A percentile compares a stretch with the other conserved stretches of the same genome.
phyloP scores from a whole-genome alignment of 257 asterid genomes.

The Coffea canephora region DNA sequence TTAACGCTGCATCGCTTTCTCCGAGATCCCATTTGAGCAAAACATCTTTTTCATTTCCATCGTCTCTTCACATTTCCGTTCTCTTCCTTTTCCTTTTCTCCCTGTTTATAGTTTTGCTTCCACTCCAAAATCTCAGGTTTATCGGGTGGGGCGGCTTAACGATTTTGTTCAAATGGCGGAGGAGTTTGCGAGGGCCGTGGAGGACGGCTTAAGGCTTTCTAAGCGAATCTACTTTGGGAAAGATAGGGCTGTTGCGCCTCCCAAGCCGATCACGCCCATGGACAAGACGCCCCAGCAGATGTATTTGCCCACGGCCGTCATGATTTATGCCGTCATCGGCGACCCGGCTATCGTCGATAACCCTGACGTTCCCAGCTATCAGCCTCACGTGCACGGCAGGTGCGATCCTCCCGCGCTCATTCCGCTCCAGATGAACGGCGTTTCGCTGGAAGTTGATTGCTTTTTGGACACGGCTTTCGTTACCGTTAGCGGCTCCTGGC shows the following conservation, averaged over 20 bases:
- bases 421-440: constrained; percentile 84
- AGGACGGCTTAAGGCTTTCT: constrained; percentile 81
- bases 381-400: constrained; percentile 96
- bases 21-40: constrained; percentile 1
- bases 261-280: constrained; percentile 63
- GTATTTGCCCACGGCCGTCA: constrained; percentile 62
- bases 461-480: constrained; percentile 72
- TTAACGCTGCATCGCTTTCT: constrained; percentile 24
- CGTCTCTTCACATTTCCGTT: not conserved
- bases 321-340: constrained; percentile 77
- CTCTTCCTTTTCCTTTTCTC: not conserved
- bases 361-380: constrained; percentile 95
- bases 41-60: not conserved
- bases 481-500: constrained; percentile 72
- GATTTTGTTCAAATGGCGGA: constrained; percentile 48
- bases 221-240: constrained; percentile 80
- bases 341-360: constrained; percentile 86
- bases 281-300: constrained; percentile 42
- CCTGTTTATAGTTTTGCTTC: too few relatives aligned
- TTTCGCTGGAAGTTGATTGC: constrained; percentile 62
- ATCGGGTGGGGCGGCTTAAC: too few relatives aligned
- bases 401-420: constrained; percentile 88
- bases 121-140: too few relatives aligned
- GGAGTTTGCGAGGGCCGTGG: constrained; percentile 80
- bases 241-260: constrained; percentile 86